Percentiles rank a stretch among this genome's conserved stretches.
phyloP scores from a whole-genome alignment of 2,329 filamentous ascomycete species.

The Tolypocladium amazonense region DNA sequence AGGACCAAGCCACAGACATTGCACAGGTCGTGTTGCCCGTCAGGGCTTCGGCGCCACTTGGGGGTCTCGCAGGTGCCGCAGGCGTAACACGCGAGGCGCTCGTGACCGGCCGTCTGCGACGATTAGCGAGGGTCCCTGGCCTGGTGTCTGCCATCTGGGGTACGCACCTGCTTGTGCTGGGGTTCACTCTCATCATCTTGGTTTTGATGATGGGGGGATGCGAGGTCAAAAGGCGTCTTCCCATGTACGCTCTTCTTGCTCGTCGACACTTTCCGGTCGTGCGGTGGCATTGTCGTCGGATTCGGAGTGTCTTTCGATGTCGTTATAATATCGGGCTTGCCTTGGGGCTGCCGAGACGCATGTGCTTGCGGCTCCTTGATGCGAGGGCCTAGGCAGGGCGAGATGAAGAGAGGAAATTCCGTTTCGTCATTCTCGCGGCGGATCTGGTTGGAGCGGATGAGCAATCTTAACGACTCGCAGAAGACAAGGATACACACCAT shows the following conservation, averaged over 20 bases:
- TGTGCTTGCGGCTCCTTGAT: background rate
- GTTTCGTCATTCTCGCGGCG: background rate
- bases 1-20: constrained; percentile 58
- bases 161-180: background rate
- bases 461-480: background rate
- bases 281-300: background rate
- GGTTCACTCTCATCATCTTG: background rate
- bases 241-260: background rate
- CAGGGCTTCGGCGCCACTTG: constrained; percentile 65
- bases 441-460: background rate
- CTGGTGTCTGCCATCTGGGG: background rate
- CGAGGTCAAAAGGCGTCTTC: background rate
- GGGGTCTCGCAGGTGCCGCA: constrained; percentile 67
- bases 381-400: background rate
- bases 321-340: background rate
- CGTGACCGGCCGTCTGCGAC: background rate
- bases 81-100: constrained; percentile 17
- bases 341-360: background rate
- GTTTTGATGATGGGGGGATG: background rate
- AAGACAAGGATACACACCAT: background rate
- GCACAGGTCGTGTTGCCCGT: constrained; percentile 61
- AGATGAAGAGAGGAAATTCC: constrained; percentile 1
- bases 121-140: background rate
- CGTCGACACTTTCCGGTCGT: no score
- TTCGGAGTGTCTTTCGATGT: background rate